Evolutionary conservation across 2,329 filamentous ascomycete species (phyloP).

Genomic region (Talaromyces sp.): DNA sequence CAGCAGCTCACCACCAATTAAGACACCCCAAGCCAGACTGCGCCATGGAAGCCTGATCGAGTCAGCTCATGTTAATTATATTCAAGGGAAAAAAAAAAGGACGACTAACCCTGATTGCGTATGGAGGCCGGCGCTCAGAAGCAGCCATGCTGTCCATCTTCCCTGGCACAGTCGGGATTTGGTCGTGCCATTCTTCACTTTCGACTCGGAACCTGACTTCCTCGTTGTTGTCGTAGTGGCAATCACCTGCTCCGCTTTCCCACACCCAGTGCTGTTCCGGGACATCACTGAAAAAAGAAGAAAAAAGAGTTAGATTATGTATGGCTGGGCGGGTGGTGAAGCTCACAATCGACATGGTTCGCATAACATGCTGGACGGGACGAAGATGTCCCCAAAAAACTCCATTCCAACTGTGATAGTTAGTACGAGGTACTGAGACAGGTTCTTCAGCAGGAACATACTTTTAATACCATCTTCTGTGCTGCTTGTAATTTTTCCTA

Average conservation of each 20-base stretch:
- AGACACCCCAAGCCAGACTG: slow-evolving; percentile 42
- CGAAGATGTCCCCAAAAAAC: slow-evolving; percentile 90
- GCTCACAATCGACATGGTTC: slow-evolving; percentile 72
- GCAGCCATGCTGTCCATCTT: slow-evolving; percentile 55
- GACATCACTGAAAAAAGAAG: slow-evolving; percentile 53
- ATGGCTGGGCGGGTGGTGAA: neutral
- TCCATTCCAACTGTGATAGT: slow-evolving; percentile 64
- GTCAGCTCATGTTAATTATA: neutral
- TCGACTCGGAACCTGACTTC: slow-evolving; percentile 81
- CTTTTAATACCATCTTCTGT: slow-evolving; percentile 68
- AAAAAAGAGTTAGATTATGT: slow-evolving; percentile 17
- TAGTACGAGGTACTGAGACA: neutral
- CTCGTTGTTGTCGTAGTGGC: slow-evolving; percentile 89
- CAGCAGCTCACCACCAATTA: slow-evolving; percentile 40
- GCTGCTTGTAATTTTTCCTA: slow-evolving; percentile 75
- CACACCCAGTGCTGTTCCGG: slow-evolving; percentile 80
- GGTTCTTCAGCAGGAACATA: slow-evolving; percentile 32
- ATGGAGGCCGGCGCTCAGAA: slow-evolving; percentile 56
- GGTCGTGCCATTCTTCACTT: slow-evolving; percentile 86
- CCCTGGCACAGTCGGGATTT: slow-evolving; percentile 68
- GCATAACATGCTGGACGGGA: slow-evolving; percentile 69
- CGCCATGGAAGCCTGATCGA: slow-evolving; percentile 41
- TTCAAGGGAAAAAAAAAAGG: neutral
- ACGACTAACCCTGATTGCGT: slow-evolving; percentile 40
- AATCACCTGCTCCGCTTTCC: slow-evolving; percentile 64